These are phyloP conservation scores for Gastrolobium villosum DNA, from an alignment of 306 rosid species.

Conservation along the genomic window DNA sequence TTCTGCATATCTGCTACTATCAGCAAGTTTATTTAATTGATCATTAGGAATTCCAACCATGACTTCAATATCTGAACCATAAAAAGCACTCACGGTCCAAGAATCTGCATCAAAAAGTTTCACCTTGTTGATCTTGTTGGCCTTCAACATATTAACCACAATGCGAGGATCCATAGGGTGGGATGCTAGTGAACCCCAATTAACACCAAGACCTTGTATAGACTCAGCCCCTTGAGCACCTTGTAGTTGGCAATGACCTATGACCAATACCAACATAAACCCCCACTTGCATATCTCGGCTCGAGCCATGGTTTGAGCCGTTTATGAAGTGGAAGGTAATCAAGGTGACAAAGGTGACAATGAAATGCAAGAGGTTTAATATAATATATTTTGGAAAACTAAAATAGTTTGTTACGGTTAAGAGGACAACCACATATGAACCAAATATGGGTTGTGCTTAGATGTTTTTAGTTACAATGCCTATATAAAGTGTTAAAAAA, in stretches of 20 bases:
- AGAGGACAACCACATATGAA: slow-evolving; percentile 14
- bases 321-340: background rate
- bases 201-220: slow-evolving; percentile 61
- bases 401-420: background rate
- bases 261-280: slow-evolving; percentile 19
- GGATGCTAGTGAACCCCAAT: slow-evolving; percentile 79
- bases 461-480: slow-evolving; percentile 34
- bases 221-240: slow-evolving; percentile 24
- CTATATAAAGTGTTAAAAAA: slow-evolving; percentile 43
- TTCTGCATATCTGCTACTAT: slow-evolving; percentile 41
- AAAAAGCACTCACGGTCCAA: slow-evolving; percentile 56
- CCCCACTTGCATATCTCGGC: slow-evolving; percentile 29
- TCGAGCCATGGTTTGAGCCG: slow-evolving; percentile 48
- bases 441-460: slow-evolving; percentile 43
- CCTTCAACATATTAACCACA: slow-evolving; percentile 71
- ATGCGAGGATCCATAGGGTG: slow-evolving; percentile 58
- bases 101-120: slow-evolving; percentile 86
- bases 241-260: slow-evolving; percentile 38
- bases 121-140: slow-evolving; percentile 77
- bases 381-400: background rate
- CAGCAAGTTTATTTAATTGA: slow-evolving; percentile 55
- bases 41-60: slow-evolving; percentile 85
- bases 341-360: background rate
- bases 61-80: slow-evolving; percentile 68
- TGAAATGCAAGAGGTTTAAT: slow-evolving; percentile 14